A percentile compares a stretch with the other conserved stretches of the same genome.
Conservation (phyloP, 208 protist species). For the Leishmania major region DNA sequence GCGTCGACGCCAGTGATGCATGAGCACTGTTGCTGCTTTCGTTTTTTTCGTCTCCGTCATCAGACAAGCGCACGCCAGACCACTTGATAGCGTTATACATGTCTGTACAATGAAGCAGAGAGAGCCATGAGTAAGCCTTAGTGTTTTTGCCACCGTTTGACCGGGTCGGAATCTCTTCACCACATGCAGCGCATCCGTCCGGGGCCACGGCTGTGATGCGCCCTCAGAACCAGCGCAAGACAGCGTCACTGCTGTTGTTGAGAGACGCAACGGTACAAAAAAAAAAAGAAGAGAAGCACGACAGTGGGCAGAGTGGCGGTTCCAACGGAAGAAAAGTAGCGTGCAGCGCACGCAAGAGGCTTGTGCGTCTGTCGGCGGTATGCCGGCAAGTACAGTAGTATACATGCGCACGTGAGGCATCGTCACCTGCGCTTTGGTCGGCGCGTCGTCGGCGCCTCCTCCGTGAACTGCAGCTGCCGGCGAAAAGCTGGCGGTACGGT, state of each 20-base stretch:
- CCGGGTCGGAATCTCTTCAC: not conserved
- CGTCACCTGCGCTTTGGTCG: conserved; percentile 49
- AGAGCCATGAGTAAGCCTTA: not conserved
- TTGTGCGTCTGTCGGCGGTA: no score
- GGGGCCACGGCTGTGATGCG: not conserved
- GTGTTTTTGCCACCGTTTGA: not conserved
- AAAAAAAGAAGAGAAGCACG: not conserved
- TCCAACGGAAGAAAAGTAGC: not conserved
- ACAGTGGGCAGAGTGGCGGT: not conserved
- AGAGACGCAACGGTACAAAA: not conserved
- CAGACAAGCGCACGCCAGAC: not conserved
- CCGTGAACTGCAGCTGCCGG: conserved; percentile 23
- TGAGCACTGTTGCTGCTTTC: not conserved
- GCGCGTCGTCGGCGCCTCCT: conserved; percentile 31
- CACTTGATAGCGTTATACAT: not conserved
- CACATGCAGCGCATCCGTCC: not conserved
- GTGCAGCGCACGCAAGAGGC: not conserved
- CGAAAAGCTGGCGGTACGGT: conserved; percentile 35
- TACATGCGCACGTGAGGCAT: conserved; percentile 8
- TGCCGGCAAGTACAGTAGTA: not conserved
- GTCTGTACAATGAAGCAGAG: not conserved
- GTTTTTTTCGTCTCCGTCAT: not conserved
- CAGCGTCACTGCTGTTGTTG: not conserved
- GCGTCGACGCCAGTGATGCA: not conserved
- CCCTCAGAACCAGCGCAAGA: no score